A percentile compares a stretch with the other conserved stretches of the same genome.
Conservation (phyloP, 805 yeast species). For the Metschnikowia cerradonensis region DNA sequence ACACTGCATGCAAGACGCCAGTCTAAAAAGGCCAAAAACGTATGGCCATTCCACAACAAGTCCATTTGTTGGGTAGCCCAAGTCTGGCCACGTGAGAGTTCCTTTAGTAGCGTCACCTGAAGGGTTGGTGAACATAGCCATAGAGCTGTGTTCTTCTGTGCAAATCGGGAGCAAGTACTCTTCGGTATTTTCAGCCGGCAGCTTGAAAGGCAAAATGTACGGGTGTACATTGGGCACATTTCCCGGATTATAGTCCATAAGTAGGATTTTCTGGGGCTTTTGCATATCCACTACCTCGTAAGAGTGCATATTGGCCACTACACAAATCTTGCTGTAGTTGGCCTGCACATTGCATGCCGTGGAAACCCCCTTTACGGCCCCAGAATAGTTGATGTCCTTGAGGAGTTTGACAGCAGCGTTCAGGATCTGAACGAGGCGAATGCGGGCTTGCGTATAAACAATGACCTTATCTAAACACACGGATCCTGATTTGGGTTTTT, state of each 20-base stretch:
- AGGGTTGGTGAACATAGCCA: slow-evolving; percentile 39
- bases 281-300: slow-evolving; percentile 38
- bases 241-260: slow-evolving; percentile 28
- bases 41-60: slow-evolving; percentile 35
- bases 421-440: slow-evolving; percentile 29
- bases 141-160: slow-evolving; percentile 30
- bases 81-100: slow-evolving; percentile 34
- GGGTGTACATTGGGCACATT: slow-evolving; percentile 6
- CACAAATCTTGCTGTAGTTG: slow-evolving; percentile 27
- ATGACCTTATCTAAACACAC: slow-evolving; percentile 24
- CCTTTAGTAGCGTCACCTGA: slow-evolving; percentile 41
- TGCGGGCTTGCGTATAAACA: slow-evolving; percentile 26
- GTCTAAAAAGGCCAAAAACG: slow-evolving; percentile 27
- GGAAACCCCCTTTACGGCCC: slow-evolving; percentile 26
- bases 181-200: slow-evolving; percentile 15
- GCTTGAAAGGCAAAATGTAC: slow-evolving; percentile 9
- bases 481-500: slow-evolving; percentile 7
- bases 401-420: slow-evolving; percentile 27
- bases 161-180: slow-evolving; percentile 33
- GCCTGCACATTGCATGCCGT: slow-evolving; percentile 24
- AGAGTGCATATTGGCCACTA: slow-evolving; percentile 30
- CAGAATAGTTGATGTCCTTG: slow-evolving; percentile 30
- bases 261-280: slow-evolving; percentile 29
- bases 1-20: slow-evolving; percentile 10
- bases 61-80: slow-evolving; percentile 35